Evolutionary conservation across 2,329 filamentous ascomycete genomes (phyloP).

Genomic region (Colletotrichum scovillei): DNA sequence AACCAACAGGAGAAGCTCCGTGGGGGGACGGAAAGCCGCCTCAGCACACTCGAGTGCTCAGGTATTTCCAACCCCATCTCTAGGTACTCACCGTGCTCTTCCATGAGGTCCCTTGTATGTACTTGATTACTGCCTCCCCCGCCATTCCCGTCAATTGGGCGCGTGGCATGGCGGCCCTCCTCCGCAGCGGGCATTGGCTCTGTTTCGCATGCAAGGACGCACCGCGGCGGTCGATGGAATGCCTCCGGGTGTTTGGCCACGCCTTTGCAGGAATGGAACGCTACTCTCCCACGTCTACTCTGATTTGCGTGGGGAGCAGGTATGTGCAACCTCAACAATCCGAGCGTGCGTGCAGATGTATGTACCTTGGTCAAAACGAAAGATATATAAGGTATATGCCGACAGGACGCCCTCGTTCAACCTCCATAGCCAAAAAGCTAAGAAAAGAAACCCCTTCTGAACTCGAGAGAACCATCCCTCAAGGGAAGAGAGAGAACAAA

Average conservation of each 20-base stretch:
- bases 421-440: neutral
- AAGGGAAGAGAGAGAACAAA: neutral
- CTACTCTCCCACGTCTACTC: no score
- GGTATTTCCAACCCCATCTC: neutral
- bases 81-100: neutral
- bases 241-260: constrained; percentile 13
- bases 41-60: neutral
- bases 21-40: constrained; percentile 17
- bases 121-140: constrained; percentile 5
- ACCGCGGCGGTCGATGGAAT: constrained; percentile 20
- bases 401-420: neutral
- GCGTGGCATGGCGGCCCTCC: constrained; percentile 9
- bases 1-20: neutral
- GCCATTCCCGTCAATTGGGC: constrained; percentile 24
- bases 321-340: constrained; percentile 27
- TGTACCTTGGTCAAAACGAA: no score
- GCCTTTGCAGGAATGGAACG: constrained; percentile 14
- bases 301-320: constrained; percentile 8
- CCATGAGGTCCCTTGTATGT: neutral
- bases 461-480: no score
- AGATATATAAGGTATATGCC: constrained; percentile 5
- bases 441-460: no score
- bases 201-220: constrained; percentile 27
- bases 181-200: constrained; percentile 17
- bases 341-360: neutral